phyloP scores from a whole-genome alignment of 192 early-diverging fungal species.

The Coemansia sp. region DNA sequence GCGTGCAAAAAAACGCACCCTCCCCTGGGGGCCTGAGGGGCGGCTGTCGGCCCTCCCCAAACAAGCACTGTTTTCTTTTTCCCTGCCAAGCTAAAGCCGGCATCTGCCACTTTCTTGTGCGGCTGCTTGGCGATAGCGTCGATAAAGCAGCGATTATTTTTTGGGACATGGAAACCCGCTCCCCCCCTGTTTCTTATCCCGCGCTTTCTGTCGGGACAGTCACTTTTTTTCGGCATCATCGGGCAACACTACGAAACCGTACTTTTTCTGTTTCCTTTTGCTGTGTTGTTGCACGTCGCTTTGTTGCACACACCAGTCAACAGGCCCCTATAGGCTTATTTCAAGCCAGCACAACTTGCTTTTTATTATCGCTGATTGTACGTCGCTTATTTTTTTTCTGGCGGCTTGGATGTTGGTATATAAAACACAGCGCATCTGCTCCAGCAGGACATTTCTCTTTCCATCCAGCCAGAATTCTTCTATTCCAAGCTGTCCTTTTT shows the following conservation, averaged over 20 bases:
- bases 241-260: neutral
- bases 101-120: neutral
- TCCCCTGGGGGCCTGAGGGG: neutral
- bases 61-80: constrained; percentile 1
- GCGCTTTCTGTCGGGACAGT: neutral
- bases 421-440: constrained; percentile 28
- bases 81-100: constrained; percentile 7
- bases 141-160: neutral
- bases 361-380: neutral
- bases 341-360: neutral
- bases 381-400: neutral
- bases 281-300: too few relatives aligned
- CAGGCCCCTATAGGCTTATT: neutral
- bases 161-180: constrained; percentile 9
- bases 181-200: constrained; percentile 6
- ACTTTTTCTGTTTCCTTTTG: too few relatives aligned
- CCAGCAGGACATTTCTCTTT: neutral
- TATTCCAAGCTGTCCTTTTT: neutral
- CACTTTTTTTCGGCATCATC: neutral
- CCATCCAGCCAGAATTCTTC: neutral
- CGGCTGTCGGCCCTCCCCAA: neutral
- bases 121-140: neutral
- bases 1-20: neutral
- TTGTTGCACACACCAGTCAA: neutral
- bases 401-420: constrained; percentile 6